These are phyloP conservation scores for Primulina huaijiensis DNA, from an alignment of 257 asterid species.

Conservation along the genomic window DNA sequence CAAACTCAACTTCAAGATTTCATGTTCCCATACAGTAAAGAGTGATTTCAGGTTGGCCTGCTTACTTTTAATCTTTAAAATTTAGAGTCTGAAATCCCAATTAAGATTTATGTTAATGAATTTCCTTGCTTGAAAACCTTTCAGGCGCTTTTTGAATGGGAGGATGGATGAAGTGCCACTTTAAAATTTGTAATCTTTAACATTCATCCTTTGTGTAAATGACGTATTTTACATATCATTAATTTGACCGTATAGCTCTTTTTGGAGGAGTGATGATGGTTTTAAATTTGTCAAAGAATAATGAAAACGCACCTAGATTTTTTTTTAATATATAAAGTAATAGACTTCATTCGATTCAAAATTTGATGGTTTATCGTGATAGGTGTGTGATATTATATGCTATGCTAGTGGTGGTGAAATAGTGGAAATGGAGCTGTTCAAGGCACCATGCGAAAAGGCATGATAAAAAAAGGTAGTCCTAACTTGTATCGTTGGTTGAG, in stretches of 20 bases:
- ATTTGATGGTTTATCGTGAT: not conserved
- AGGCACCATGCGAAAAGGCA: no score
- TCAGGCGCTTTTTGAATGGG: not conserved
- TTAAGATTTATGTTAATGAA: not conserved
- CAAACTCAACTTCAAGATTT: conserved; percentile 5
- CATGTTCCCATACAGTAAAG: conserved; percentile 10
- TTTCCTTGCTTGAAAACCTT: not conserved
- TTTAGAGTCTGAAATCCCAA: conserved; percentile 14
- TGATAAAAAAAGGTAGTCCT: no score
- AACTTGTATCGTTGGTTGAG: no score
- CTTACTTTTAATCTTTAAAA: conserved; percentile 19
- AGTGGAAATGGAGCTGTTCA: no score
- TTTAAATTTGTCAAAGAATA: not conserved
- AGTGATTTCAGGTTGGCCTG: conserved; percentile 13
- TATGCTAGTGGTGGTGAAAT: not conserved
- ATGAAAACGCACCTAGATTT: no score
- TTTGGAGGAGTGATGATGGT: not conserved
- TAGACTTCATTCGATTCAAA: not conserved
- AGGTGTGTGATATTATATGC: not conserved
- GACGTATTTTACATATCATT: not conserved
- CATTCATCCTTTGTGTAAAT: not conserved
- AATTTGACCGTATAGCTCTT: not conserved
- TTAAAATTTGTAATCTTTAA: not conserved
- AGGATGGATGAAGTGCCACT: not conserved
- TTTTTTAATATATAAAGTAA: no score